phyloP scores from a whole-genome alignment of 495 filamentous ascomycete genomes.

The Xylaria acuta region DNA sequence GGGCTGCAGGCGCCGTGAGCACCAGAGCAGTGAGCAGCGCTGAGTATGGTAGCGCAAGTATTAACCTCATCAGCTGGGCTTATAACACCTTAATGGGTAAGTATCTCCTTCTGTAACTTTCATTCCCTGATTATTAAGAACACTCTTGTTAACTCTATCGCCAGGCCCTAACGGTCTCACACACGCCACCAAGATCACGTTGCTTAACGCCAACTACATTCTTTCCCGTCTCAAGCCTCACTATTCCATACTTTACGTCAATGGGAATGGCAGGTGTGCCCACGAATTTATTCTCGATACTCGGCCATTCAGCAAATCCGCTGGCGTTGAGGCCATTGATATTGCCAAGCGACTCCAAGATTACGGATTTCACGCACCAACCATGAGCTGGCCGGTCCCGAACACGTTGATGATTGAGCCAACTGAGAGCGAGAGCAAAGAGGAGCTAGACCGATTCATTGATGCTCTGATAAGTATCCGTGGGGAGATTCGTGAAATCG shows the following conservation, averaged over 20 bases:
- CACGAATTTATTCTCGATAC: constrained; percentile 99
- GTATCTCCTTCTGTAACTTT: constrained; percentile 20
- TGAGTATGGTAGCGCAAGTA: constrained; percentile 89
- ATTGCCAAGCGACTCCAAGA: constrained; percentile 98
- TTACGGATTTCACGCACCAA: constrained; percentile 98
- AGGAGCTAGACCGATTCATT: constrained; percentile 94
- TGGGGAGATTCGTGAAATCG: constrained; percentile 82
- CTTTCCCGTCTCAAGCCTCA: constrained; percentile 87
- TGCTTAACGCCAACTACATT: constrained; percentile 98
- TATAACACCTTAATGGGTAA: constrained; percentile 96
- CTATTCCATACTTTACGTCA: constrained; percentile 93
- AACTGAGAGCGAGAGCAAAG: constrained; percentile 92
- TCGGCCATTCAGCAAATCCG: constrained; percentile 81
- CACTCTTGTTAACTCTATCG: constrained; percentile 30
- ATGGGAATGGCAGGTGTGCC: constrained; percentile 83
- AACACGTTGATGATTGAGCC: constrained; percentile 99
- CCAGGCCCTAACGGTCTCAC: constrained; percentile 78
- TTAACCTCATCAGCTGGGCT: constrained; percentile 95
- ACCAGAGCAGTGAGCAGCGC: constrained; percentile 80
- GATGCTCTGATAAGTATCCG: constrained; percentile 91
- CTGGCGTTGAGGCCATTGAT: constrained; percentile 92
- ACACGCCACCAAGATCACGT: constrained; percentile 91
- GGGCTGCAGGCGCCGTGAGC: not conserved
- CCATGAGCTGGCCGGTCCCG: constrained; percentile 96
- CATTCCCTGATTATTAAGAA: not conserved